Evolutionary conservation across 768 basidiomycete species (phyloP).

Genomic region (Boletus insuetus): DNA sequence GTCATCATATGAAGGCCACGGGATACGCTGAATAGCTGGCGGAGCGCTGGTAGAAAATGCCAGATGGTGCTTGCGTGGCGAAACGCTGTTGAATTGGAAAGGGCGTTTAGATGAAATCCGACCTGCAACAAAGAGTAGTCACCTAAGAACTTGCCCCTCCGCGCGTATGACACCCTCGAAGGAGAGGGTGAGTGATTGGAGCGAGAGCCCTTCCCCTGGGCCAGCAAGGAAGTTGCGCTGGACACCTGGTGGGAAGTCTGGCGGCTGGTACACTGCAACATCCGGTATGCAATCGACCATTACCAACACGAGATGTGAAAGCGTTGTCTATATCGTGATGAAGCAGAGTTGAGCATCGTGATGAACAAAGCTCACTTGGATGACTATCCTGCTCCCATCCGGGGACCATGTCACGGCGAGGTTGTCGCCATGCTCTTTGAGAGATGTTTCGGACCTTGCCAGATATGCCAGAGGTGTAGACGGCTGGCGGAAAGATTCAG

Average conservation of each 20-base stretch:
- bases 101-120: background rate
- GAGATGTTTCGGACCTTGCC: conserved; percentile 70
- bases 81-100: conserved; percentile 49
- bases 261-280: conserved; percentile 53
- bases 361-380: conserved; percentile 54
- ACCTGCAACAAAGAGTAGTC: conserved; percentile 1
- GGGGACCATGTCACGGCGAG: conserved; percentile 74
- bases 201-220: conserved; percentile 71
- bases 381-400: conserved; percentile 74
- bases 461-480: conserved; percentile 70
- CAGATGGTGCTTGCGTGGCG: conserved; percentile 66
- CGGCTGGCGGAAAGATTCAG: conserved; percentile 45
- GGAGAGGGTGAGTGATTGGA: conserved; percentile 65
- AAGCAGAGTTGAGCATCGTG: conserved; percentile 1
- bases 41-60: conserved; percentile 74
- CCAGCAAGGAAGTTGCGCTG: conserved; percentile 73
- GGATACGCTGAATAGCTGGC: conserved; percentile 77
- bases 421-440: conserved; percentile 85
- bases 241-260: conserved; percentile 44
- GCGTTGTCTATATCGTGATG: conserved; percentile 55
- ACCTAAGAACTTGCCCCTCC: conserved; percentile 76
- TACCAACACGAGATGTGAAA: conserved; percentile 76
- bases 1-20: conserved; percentile 65
- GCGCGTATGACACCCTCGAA: conserved; percentile 82
- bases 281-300: conserved; percentile 57